Base-by-base conservation (phyloP, 345 rosid species). In the Heritiera fomes region DNA sequence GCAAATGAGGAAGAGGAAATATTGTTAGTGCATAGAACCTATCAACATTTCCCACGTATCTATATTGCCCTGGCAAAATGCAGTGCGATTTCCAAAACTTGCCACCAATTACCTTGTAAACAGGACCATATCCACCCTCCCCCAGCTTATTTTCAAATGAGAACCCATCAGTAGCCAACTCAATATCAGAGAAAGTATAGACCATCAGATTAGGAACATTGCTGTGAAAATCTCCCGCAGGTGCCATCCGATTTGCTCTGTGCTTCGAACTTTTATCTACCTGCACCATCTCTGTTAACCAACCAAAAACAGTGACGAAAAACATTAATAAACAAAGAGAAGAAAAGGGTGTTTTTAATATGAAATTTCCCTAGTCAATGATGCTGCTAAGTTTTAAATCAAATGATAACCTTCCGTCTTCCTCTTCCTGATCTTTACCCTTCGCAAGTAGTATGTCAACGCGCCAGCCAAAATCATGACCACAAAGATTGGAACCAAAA, bases 101-200 rank as follows among this genome's bases (percentile, higher is more conserved):
- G 1, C 1, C 38, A 34, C 38, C 38, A 34, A 34, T 15, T n/a
- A 43, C 67, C 77, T 40, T 59, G 55, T 41, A 75, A 9, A 75
- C 82, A 46, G 82, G 82, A 13, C 82, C 82, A 73, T 47, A 79
- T 73, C 78, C 82, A 64, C 82, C 82, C 17, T 73, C 73, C 14
- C 82, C 78, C 9, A 79, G 82, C 73, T 79, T 79, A 5, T 73
- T 79, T 55, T 73, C 43, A 50, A 34, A 40, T 17, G 74, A 73
- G 18, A 79, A 79, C 5, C 74, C 55, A 52, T 55, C 10, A 5
- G 82, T 79, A n/a, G 82, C 74, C 20, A 12, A 52, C 5, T 74
- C 45, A 17, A 75, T 58, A 46, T 61, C 56, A 61, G 52, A 23
- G 12, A 73, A 68, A 12, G 58, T 74, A 34, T 20, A 83, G 5